Evolutionary conservation across 108 stramenopile species (phyloP).

Genomic region (Pseudonitzschia delicatissima): DNA sequence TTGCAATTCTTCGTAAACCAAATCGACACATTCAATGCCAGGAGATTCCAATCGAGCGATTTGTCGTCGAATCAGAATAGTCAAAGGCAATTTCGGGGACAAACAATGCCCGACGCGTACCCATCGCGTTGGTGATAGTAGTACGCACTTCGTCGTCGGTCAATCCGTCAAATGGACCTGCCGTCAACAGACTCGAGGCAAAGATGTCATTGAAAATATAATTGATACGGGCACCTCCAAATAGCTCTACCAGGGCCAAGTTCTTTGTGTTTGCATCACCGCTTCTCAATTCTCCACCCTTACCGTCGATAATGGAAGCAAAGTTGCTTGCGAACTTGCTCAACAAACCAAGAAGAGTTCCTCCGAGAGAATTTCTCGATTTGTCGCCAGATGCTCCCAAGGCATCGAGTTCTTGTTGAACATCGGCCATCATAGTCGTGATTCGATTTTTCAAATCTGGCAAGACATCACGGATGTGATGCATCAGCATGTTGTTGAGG

Average conservation of each 20-base stretch:
- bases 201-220: conserved; percentile 96
- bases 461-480: conserved; percentile 95
- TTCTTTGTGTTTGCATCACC: conserved; percentile 21
- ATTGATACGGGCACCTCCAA: conserved; percentile 95
- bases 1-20: conserved; percentile 95
- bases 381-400: conserved; percentile 64
- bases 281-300: conserved; percentile 45
- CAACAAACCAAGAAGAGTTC: conserved; percentile 80
- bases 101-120: conserved; percentile 92
- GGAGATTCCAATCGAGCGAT: conserved; percentile 92
- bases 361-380: conserved; percentile 57
- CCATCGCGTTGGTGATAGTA: conserved; percentile 94
- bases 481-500: conserved; percentile 93
- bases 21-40: conserved; percentile 91
- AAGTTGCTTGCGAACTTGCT: conserved; percentile 92
- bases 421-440: conserved; percentile 82
- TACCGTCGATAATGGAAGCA: conserved; percentile 85
- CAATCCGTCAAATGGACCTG: conserved; percentile 94
- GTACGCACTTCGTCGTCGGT: conserved; percentile 96
- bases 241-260: conserved; percentile 79
- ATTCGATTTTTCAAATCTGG: conserved; percentile 95
- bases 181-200: conserved; percentile 73
- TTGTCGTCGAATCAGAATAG: conserved; percentile 90
- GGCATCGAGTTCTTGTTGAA: conserved; percentile 84
- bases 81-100: conserved; percentile 97